Conservation (phyloP, 768 basidiomycete species). For the Tylopilus subfusipes region DNA sequence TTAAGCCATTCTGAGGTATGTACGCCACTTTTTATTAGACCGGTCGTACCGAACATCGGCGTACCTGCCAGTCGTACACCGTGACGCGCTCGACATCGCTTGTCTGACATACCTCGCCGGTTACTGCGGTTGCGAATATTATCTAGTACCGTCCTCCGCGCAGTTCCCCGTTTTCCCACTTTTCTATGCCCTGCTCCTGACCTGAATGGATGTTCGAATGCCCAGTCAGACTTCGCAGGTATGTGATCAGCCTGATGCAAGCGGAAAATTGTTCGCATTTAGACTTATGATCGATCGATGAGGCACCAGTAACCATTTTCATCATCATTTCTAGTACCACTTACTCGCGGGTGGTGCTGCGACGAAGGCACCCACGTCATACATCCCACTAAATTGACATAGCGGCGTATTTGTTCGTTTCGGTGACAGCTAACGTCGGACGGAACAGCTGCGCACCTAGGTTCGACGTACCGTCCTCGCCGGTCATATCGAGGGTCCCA, state of each 20-base stretch:
- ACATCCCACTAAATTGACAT: not conserved
- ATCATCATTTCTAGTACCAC: not conserved
- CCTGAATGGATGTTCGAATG: not conserved
- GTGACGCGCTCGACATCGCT: slow-evolving; percentile 12
- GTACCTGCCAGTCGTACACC: slow-evolving; percentile 4
- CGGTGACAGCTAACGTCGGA: not conserved
- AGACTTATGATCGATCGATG: not conserved
- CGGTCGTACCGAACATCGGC: not conserved
- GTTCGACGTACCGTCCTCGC: not conserved
- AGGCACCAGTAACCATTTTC: not conserved
- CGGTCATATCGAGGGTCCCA: not conserved
- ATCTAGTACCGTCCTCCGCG: not conserved
- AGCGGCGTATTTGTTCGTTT: not conserved
- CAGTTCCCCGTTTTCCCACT: not conserved
- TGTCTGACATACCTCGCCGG: slow-evolving; percentile 4
- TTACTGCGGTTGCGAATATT: not conserved
- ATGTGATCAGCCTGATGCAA: not conserved
- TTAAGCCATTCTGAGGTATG: not conserved
- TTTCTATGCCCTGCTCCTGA: not conserved
- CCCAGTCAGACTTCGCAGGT: not conserved
- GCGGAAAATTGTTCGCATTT: not conserved
- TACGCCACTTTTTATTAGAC: not conserved
- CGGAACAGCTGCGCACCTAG: not conserved
- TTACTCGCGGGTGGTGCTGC: not conserved
- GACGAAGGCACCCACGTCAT: not conserved